Evolutionary conservation across 2,329 filamentous ascomycete genomes (phyloP).

Genomic region (Cylindrodendrum hubeiense): DNA sequence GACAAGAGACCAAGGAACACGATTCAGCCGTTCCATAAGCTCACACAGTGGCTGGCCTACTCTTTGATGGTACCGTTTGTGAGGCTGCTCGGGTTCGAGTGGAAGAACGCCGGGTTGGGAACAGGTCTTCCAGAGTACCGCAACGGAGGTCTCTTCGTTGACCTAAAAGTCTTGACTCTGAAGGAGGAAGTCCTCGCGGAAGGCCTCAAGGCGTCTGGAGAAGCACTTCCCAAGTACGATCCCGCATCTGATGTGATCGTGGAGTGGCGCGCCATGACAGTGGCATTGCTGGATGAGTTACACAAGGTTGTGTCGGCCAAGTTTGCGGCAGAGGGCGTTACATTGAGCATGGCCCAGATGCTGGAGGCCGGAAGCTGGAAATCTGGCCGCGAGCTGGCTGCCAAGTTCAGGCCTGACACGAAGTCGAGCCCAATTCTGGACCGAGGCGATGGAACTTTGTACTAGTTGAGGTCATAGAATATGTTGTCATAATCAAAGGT

Average conservation of each 20-base stretch:
- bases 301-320: slow-evolving; percentile 54
- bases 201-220: slow-evolving; percentile 56
- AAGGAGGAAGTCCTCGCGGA: slow-evolving; percentile 58
- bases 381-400: slow-evolving; percentile 83
- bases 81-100: slow-evolving; percentile 62
- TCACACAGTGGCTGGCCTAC: slow-evolving; percentile 81
- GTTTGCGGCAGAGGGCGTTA: slow-evolving; percentile 46
- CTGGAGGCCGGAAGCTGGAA: slow-evolving; percentile 69
- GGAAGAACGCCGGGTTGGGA: slow-evolving; percentile 65
- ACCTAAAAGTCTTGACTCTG: slow-evolving; percentile 64
- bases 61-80: slow-evolving; percentile 76
- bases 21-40: slow-evolving; percentile 69
- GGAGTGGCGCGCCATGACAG: slow-evolving; percentile 71
- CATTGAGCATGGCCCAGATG: slow-evolving; percentile 61
- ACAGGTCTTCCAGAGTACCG: slow-evolving; percentile 80
- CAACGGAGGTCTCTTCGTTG: slow-evolving; percentile 78
- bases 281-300: slow-evolving; percentile 67
- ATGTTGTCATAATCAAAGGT: no score
- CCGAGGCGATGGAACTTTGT: slow-evolving; percentile 83
- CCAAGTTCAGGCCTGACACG: slow-evolving; percentile 82
- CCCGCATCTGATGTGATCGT: slow-evolving; percentile 69
- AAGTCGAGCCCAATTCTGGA: slow-evolving; percentile 88
- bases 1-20: not conserved
- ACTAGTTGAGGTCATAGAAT: slow-evolving; percentile 58
- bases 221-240: slow-evolving; percentile 64